Percentiles rank a stretch among this genome's conserved stretches.
phyloP scores from a whole-genome alignment of 1,139 yeast species.

The Debaryomyces udenii region DNA sequence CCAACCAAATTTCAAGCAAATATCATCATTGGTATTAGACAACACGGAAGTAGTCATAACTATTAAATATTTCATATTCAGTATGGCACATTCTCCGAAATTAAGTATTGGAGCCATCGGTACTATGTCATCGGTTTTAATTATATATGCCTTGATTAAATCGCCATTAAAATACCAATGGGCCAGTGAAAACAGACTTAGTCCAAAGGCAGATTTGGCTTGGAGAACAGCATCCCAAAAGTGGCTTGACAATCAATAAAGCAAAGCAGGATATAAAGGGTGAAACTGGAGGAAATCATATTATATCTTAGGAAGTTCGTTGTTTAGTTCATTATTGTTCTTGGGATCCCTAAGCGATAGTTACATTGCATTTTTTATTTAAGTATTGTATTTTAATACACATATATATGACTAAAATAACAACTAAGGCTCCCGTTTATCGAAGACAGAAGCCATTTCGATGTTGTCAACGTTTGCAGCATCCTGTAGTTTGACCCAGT shows the following conservation, averaged over 20 bases:
- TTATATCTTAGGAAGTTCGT: not conserved
- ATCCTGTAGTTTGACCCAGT: constrained; percentile 49
- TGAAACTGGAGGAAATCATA: not conserved
- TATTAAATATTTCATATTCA: constrained; percentile 1
- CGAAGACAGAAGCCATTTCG: constrained; percentile 1
- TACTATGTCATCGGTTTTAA: constrained; percentile 49
- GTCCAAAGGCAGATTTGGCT: constrained; percentile 56
- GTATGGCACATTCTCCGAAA: constrained; percentile 47
- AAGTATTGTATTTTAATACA: constrained; percentile 7
- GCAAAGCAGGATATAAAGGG: not conserved
- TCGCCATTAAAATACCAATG: constrained; percentile 50
- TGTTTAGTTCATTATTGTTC: constrained; percentile 2
- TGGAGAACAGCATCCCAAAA: constrained; percentile 53
- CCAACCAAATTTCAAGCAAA: constrained; percentile 16
- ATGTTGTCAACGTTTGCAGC: constrained; percentile 2
- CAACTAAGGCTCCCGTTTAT: not conserved
- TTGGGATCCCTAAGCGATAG: constrained; percentile 1
- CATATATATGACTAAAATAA: constrained; percentile 6
- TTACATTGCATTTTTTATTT: constrained; percentile 5
- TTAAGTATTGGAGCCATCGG: constrained; percentile 46
- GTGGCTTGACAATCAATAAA: constrained; percentile 43
- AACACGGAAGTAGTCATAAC: not conserved
- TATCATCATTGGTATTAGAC: not conserved
- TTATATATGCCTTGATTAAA: constrained; percentile 43
- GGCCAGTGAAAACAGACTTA: constrained; percentile 46